These are phyloP conservation scores for Lecanicillium sp. DNA, from an alignment of 2,329 filamentous ascomycete genomes.

Conservation along the genomic window DNA sequence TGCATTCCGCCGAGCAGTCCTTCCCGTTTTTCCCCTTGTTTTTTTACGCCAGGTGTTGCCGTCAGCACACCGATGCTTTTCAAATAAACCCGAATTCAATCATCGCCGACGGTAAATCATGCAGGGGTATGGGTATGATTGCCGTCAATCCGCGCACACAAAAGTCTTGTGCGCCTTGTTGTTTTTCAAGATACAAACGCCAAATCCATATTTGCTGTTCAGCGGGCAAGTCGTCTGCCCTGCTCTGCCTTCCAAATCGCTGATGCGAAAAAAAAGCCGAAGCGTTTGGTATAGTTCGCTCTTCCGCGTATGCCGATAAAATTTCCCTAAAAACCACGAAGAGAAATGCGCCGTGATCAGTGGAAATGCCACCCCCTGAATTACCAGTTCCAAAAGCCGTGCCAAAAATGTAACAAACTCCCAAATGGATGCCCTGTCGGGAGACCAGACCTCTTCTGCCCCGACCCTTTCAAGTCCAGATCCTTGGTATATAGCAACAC, in stretches of 20 bases:
- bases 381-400: conserved; percentile 10
- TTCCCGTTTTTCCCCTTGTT: neutral
- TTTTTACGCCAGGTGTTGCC: neutral
- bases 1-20: neutral
- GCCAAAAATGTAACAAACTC: conserved; percentile 12
- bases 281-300: conserved; percentile 7
- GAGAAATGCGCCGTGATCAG: conserved; percentile 9
- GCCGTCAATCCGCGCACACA: conserved; percentile 4
- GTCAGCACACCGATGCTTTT: neutral
- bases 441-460: conserved; percentile 6
- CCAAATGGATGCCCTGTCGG: conserved; percentile 10
- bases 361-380: neutral
- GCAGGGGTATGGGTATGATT: conserved; percentile 7
- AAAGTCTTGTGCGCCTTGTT: neutral
- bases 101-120: conserved; percentile 8
- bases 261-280: conserved; percentile 9
- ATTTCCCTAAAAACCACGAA: conserved; percentile 6
- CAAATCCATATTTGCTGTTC: conserved; percentile 7
- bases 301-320: conserved; percentile 9
- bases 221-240: neutral
- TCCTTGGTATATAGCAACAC: conserved; percentile 11
- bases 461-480: conserved; percentile 4
- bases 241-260: conserved; percentile 8
- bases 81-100: neutral
- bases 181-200: conserved; percentile 6